phyloP scores from a whole-genome alignment of 192 early-diverging fungal species.

The Chytriomyces sp. region DNA sequence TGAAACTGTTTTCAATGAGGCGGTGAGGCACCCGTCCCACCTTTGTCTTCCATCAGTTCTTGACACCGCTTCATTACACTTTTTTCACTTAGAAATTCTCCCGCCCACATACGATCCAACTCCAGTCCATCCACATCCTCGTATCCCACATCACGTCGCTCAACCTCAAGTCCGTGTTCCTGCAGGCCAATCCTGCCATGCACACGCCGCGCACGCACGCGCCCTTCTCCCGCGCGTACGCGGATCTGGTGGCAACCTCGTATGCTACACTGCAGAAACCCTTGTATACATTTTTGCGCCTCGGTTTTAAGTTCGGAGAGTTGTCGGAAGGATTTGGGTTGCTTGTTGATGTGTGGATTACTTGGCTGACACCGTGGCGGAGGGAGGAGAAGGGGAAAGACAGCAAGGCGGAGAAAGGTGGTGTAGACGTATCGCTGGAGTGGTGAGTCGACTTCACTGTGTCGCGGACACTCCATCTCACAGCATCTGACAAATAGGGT shows the following conservation, averaged over 20 bases:
- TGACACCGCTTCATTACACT: not conserved
- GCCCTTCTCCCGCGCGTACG: too few species aligned
- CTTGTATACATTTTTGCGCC: slow-evolving; percentile 38
- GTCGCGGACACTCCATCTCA: not conserved
- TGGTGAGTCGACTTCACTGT: not conserved
- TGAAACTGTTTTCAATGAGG: slow-evolving; percentile 4
- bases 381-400: too few species aligned
- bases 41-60: not conserved
- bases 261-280: slow-evolving; percentile 33
- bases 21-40: not conserved
- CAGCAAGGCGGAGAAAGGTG: slow-evolving; percentile 16
- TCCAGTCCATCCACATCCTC: slow-evolving; percentile 25
- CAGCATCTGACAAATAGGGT: slow-evolving; percentile 21
- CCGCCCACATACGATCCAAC: slow-evolving; percentile 6
- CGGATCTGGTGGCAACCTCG: too few species aligned
- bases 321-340: slow-evolving; percentile 31
- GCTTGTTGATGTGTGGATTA: slow-evolving; percentile 45
- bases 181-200: not conserved
- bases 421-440: slow-evolving; percentile 1
- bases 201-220: not conserved
- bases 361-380: slow-evolving; percentile 44
- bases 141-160: slow-evolving; percentile 17
- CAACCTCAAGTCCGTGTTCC: not conserved
- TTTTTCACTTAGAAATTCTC: slow-evolving; percentile 1
- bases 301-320: slow-evolving; percentile 32